Base-by-base conservation (phyloP, 345 rosid species). In the Pelargonium nanum region DNA sequence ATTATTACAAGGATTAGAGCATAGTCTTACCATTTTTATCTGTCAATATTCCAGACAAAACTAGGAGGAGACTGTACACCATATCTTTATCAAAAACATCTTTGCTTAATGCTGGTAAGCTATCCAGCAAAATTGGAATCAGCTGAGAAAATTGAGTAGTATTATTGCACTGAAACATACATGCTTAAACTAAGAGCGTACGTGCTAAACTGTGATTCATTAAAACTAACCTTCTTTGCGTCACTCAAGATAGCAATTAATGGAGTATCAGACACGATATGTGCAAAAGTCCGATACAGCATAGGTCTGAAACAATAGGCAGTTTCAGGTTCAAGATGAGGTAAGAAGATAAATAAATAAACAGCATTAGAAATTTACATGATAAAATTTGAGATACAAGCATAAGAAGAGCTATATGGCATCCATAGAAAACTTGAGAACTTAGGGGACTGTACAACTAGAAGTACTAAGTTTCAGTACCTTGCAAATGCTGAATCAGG, bases 31-130 rank as follows among this genome's bases (percentile, higher is more conserved):
- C 84, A 59, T 63, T 81, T 72, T 67, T 79, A 70, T 80, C 85
- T 8, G 80, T 93, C 71, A 93, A 68, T 56, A 83, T 81, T 62
- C 91, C 96, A 68, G 99, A 87, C 64, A 93, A 65, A 56, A 85
- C 83, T 61, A 93, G 79, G 67, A 93, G 79, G 24, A 85, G 84
- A 73, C 83, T 73, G 63, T 78, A 87, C 63, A 85, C 24, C 21
- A 74, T 69, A 72, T 85, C 90, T 76, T 80, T 81, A 62, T 83
- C 76, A 53, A 22, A 26, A 65, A 73, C 44, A 74, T 83, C 83
- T 66, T 67, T 48, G 71, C 81, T 74, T 62, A 85, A 81, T 40
- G 70, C 66, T 53, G 70, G 67, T 60, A 93, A 74, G 62, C 84
- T 84, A 71, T 89, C 94, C 73, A 83, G 65, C 71, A 89, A 54